These are phyloP conservation scores for Vigna unguiculata DNA, from an alignment of 306 rosid species.

Conservation along the genomic window DNA sequence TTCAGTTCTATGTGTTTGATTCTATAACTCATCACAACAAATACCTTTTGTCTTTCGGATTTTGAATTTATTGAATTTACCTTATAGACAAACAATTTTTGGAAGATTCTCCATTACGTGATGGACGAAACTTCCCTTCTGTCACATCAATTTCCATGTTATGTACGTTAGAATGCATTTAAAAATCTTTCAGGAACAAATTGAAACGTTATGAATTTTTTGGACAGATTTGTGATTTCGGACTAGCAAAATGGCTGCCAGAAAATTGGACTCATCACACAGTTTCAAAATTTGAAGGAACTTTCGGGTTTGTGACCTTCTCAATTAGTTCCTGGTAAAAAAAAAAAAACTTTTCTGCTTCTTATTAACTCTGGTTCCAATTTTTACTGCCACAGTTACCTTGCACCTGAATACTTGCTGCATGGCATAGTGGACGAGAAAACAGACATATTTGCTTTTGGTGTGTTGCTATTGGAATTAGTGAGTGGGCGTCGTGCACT, in stretches of 20 bases:
- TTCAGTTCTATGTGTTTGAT: slow-evolving; percentile 31
- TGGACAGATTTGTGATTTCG: slow-evolving; percentile 91
- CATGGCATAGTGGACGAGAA: slow-evolving; percentile 98
- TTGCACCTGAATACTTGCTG: slow-evolving; percentile 91
- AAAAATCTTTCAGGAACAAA: slow-evolving; percentile 7
- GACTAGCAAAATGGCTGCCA: slow-evolving; percentile 98
- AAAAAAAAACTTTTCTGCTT: background rate
- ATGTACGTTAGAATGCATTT: background rate
- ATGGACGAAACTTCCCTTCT: slow-evolving; percentile 5
- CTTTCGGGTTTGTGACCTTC: slow-evolving; percentile 80
- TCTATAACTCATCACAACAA: slow-evolving; percentile 36
- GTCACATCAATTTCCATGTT: slow-evolving; percentile 17
- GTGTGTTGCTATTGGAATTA: slow-evolving; percentile 85
- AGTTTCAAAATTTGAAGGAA: slow-evolving; percentile 89
- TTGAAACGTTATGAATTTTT: background rate
- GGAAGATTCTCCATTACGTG: slow-evolving; percentile 29
- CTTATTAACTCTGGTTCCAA: background rate
- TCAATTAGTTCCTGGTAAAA: slow-evolving; percentile 26
- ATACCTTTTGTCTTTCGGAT: slow-evolving; percentile 4
- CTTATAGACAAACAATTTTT: slow-evolving; percentile 23
- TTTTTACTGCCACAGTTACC: slow-evolving; percentile 63
- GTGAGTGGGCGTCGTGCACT: slow-evolving; percentile 94
- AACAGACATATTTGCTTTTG: slow-evolving; percentile 92
- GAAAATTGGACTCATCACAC: slow-evolving; percentile 94
- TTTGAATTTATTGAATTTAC: slow-evolving; percentile 41